phyloP scores from a whole-genome alignment of 2,329 filamentous ascomycete species.

The Ceratocystis albifundus region DNA sequence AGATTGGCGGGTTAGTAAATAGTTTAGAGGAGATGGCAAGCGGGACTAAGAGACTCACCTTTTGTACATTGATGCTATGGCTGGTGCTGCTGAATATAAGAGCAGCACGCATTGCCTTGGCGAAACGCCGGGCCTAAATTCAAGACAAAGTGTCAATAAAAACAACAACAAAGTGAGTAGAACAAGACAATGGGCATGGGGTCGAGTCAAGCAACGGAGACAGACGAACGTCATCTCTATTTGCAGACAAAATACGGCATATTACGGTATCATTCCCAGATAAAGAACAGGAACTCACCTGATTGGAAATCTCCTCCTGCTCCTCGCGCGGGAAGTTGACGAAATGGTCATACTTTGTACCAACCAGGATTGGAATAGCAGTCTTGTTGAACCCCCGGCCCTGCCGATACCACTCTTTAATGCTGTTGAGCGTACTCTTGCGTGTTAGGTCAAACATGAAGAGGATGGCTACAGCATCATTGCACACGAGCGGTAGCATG shows the following conservation, averaged over 20 bases:
- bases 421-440: conserved; percentile 96
- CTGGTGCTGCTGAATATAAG: conserved; percentile 98
- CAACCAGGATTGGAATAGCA: conserved; percentile 93
- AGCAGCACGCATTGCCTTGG: conserved; percentile 94
- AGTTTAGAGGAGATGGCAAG: conserved; percentile 4
- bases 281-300: conserved; percentile 43
- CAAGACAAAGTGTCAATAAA: background rate
- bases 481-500: conserved; percentile 98
- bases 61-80: conserved; percentile 99
- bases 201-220: background rate
- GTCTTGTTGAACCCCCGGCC: conserved; percentile 99
- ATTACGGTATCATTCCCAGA: background rate
- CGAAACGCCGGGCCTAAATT: conserved; percentile 74
- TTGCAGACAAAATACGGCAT: background rate
- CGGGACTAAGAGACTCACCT: conserved; percentile 42
- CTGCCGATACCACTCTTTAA: conserved; percentile 99
- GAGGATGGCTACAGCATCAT: conserved; percentile 93
- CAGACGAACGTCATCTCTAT: background rate
- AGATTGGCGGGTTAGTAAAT: background rate
- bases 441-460: conserved; percentile 99
- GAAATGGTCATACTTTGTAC: conserved; percentile 98
- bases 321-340: conserved; percentile 97
- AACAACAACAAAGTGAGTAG: too few relatives aligned
- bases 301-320: conserved; percentile 95
- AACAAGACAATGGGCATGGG: too few relatives aligned